Percentiles rank a stretch among this genome's conserved stretches.
Evolutionary conservation across 352 stramenopile genomes (phyloP).

Genomic region (Globisporangium parvum): DNA sequence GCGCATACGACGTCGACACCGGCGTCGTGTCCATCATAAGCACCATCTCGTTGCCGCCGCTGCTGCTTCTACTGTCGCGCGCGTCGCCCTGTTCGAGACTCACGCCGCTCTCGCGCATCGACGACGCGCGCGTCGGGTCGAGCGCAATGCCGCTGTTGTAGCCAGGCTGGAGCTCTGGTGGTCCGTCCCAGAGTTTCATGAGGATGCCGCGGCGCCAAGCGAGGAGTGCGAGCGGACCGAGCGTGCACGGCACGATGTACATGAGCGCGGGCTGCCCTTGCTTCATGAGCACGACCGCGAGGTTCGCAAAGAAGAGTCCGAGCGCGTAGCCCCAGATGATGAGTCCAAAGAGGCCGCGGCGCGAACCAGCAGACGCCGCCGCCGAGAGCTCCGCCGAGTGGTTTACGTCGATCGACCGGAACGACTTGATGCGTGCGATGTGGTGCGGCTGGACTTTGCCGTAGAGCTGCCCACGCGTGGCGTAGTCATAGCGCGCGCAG

Average conservation of each 20-base stretch:
- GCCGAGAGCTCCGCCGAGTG: conserved; percentile 33
- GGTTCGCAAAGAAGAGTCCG: conserved; percentile 91
- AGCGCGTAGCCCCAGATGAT: conserved; percentile 93
- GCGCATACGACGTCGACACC: conserved; percentile 37
- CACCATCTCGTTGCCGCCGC: conserved; percentile 27
- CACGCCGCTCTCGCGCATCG: conserved; percentile 15
- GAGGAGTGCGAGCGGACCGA: conserved; percentile 78
- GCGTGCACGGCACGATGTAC: conserved; percentile 93
- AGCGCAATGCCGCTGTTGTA: conserved; percentile 3
- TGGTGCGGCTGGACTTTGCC: conserved; percentile 43
- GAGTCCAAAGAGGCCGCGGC: conserved; percentile 61
- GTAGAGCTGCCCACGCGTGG: conserved; percentile 63
- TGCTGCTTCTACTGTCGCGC: conserved; percentile 20
- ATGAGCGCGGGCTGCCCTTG: conserved; percentile 94
- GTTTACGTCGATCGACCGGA: conserved; percentile 12
- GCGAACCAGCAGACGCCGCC: conserved; percentile 20
- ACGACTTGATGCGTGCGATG: conserved; percentile 36
- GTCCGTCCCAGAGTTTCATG: conserved; percentile 86
- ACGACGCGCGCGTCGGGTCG: conserved; percentile 2
- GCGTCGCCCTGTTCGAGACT: conserved; percentile 23
- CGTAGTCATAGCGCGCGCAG: conserved; percentile 92
- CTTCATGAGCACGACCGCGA: conserved; percentile 89
- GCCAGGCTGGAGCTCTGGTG: conserved; percentile 41
- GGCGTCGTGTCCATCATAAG: conserved; percentile 36
- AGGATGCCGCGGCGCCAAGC: conserved; percentile 81